A percentile compares a stretch with the other conserved stretches of the same genome.
Conservation (phyloP, 1,139 yeast genomes). For the Nematodospora anomalae region DNA sequence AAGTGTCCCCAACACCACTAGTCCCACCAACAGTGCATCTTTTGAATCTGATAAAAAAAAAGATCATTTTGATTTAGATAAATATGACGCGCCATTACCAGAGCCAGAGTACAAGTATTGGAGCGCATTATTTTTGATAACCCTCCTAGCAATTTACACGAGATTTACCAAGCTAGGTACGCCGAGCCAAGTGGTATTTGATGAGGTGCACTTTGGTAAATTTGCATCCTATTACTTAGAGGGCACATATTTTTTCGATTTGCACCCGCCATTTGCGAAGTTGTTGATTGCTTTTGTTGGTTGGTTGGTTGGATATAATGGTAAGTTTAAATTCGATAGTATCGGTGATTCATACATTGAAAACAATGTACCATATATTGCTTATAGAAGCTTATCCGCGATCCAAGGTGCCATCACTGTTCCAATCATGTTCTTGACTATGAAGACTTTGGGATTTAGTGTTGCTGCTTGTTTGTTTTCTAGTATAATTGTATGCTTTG, state of each 20-base stretch:
- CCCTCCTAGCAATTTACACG: slow-evolving; percentile 64
- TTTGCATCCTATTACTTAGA: slow-evolving; percentile 87
- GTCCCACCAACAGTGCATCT: slow-evolving; percentile 2
- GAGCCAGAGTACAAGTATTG: slow-evolving; percentile 40
- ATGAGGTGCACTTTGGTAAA: slow-evolving; percentile 97
- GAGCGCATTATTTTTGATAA: slow-evolving; percentile 48
- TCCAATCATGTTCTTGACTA: slow-evolving; percentile 76
- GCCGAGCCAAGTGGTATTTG: slow-evolving; percentile 91
- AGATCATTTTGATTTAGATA: slow-evolving; percentile 5
- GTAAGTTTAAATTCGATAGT: slow-evolving; percentile 83
- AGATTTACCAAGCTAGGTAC: slow-evolving; percentile 70
- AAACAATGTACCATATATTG: slow-evolving; percentile 84
- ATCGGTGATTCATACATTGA: slow-evolving; percentile 82
- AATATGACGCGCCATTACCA: slow-evolving; percentile 4
- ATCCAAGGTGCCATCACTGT: slow-evolving; percentile 79
- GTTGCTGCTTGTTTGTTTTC: slow-evolving; percentile 78
- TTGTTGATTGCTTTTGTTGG: slow-evolving; percentile 89
- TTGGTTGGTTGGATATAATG: slow-evolving; percentile 84
- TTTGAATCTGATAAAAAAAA: slow-evolving; percentile 7
- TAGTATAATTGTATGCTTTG: slow-evolving; percentile 80
- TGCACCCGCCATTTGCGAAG: slow-evolving; percentile 98
- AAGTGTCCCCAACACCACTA: slow-evolving; percentile 10
- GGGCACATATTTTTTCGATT: slow-evolving; percentile 86
- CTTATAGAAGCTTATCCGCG: slow-evolving; percentile 82
- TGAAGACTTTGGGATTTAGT: slow-evolving; percentile 80